These are phyloP conservation scores for Umbelopsis sp. DNA, from an alignment of 371 early-diverging fungal species.

Conservation along the genomic window DNA sequence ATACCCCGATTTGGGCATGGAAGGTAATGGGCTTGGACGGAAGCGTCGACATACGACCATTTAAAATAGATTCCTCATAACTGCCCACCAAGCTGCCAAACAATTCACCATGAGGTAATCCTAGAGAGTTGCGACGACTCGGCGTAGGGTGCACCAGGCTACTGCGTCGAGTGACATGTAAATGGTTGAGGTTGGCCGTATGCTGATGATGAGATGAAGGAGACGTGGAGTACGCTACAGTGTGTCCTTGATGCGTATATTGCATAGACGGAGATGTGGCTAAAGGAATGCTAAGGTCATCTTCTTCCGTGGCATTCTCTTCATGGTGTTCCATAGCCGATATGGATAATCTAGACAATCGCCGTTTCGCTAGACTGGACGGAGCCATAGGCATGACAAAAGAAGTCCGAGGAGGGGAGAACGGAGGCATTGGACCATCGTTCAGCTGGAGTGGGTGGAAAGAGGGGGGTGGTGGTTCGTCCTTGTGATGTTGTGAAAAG, in stretches of 20 bases:
- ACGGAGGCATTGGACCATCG: background rate
- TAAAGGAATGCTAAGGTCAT: slow-evolving; percentile 6
- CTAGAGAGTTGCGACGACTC: slow-evolving; percentile 21
- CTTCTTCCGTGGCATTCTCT: slow-evolving; percentile 20
- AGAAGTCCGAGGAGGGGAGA: slow-evolving; percentile 2
- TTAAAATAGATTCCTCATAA: slow-evolving; percentile 82
- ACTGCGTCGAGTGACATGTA: slow-evolving; percentile 8
- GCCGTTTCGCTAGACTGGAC: slow-evolving; percentile 28
- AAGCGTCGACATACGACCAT: slow-evolving; percentile 81
- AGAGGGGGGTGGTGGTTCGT: slow-evolving; percentile 4
- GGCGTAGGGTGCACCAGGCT: slow-evolving; percentile 22
- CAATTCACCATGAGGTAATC: slow-evolving; percentile 31
- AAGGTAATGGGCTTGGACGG: slow-evolving; percentile 80
- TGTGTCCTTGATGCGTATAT: slow-evolving; percentile 43
- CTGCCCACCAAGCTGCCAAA: slow-evolving; percentile 74
- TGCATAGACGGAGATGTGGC: slow-evolving; percentile 42
- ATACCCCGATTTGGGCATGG: slow-evolving; percentile 74
- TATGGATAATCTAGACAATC: slow-evolving; percentile 44
- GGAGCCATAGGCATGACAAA: background rate
- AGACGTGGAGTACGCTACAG: slow-evolving; percentile 42
- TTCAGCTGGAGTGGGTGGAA: slow-evolving; percentile 18
- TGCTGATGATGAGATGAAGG: slow-evolving; percentile 30
- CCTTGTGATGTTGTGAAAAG: background rate
- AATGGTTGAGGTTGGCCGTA: slow-evolving; percentile 20
- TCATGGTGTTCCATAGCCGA: slow-evolving; percentile 44